Conservation (phyloP, 371 early-diverging fungal genomes). For the Actinomortierella ambigua region DNA sequence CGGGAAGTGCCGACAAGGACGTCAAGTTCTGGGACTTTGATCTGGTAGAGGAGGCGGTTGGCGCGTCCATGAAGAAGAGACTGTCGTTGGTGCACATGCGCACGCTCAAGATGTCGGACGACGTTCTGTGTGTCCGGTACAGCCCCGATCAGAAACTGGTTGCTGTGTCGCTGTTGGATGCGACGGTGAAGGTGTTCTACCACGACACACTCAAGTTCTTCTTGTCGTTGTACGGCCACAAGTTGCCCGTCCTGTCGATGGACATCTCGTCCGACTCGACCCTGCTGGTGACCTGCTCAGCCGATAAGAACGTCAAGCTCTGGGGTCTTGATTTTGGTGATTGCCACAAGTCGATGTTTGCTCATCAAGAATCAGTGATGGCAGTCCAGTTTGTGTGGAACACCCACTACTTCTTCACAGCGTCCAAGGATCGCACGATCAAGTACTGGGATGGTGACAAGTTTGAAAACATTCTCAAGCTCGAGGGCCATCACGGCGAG, state of each 20-base stretch:
- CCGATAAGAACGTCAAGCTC: slow-evolving; percentile 96
- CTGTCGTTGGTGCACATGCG: slow-evolving; percentile 84
- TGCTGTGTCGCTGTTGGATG: slow-evolving; percentile 91
- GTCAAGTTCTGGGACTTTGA: slow-evolving; percentile 98
- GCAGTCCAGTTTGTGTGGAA: slow-evolving; percentile 86
- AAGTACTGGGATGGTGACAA: slow-evolving; percentile 98
- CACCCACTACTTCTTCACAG: slow-evolving; percentile 94
- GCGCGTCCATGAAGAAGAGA: slow-evolving; percentile 48
- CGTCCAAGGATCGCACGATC: slow-evolving; percentile 86
- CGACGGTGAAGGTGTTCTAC: slow-evolving; percentile 96
- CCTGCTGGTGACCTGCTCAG: slow-evolving; percentile 88
- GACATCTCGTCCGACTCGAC: slow-evolving; percentile 94
- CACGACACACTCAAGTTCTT: slow-evolving; percentile 95
- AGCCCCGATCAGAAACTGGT: slow-evolving; percentile 86
- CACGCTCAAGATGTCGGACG: slow-evolving; percentile 93
- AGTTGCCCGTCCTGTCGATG: slow-evolving; percentile 93
- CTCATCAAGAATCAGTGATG: slow-evolving; percentile 93
- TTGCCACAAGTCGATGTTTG: slow-evolving; percentile 93
- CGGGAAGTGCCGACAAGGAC: slow-evolving; percentile 93
- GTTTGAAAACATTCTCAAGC: slow-evolving; percentile 93
- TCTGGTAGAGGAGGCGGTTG: slow-evolving; percentile 48
- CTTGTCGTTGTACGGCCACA: slow-evolving; percentile 96
- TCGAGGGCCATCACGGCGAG: slow-evolving; percentile 92
- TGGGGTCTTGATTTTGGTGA: slow-evolving; percentile 99
- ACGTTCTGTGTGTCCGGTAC: slow-evolving; percentile 85